These are phyloP conservation scores for Botryotinia convoluta DNA, from an alignment of 2,329 filamentous ascomycete genomes.

Conservation along the genomic window DNA sequence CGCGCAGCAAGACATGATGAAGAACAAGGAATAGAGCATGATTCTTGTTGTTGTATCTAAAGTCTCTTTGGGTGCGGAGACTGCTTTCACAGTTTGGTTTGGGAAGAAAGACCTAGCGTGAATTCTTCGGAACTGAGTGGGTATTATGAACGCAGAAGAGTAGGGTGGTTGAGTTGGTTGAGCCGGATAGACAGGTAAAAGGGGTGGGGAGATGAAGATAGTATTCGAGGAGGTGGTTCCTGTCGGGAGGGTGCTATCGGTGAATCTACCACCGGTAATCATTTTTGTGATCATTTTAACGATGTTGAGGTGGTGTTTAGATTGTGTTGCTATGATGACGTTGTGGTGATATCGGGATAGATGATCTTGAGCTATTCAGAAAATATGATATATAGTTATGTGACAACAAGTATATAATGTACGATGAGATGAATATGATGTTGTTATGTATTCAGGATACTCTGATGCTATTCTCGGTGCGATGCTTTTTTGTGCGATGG, in stretches of 20 bases:
- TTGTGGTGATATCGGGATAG: neutral
- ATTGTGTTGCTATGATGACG: neutral
- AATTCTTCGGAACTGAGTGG: neutral
- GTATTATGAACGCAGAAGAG: neutral
- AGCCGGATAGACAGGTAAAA: neutral
- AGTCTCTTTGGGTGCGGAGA: fast-evolving
- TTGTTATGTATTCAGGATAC: neutral
- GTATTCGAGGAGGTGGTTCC: neutral
- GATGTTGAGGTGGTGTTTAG: neutral
- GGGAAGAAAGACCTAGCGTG: neutral
- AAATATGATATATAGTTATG: no score
- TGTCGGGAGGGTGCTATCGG: neutral
- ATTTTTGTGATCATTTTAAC: neutral
- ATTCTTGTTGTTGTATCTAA: neutral
- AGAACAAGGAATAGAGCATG: neutral
- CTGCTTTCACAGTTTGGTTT: neutral
- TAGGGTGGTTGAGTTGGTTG: neutral
- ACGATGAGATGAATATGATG: neutral
- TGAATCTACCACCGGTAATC: neutral
- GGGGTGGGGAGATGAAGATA: neutral
- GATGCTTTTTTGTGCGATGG: neutral
- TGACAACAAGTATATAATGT: neutral
- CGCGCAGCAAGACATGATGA: neutral
- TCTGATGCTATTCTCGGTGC: neutral
- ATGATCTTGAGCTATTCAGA: neutral